Evolutionary conservation across 768 basidiomycete genomes (phyloP), one percentile per base, ranked within the genome.

Genomic region (Boletus speciosus): DNA sequence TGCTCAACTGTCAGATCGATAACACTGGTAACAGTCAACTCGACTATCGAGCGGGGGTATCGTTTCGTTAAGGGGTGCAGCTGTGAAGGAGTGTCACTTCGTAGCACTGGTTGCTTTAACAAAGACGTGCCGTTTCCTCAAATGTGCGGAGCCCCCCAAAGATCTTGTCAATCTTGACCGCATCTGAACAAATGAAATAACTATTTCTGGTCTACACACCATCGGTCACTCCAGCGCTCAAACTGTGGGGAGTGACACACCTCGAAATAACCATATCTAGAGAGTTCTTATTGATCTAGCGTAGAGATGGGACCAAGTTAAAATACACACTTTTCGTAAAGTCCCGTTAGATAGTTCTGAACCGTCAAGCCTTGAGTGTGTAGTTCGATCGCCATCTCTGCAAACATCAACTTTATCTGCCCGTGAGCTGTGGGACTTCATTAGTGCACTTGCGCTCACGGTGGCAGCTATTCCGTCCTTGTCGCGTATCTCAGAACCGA

Each of bases 381-480:
- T 32, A 92, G 73, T 7, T 72, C 66, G 6, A 75, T 74, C 3
- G 79, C 85, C n/a, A 91, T 71, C 61, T 90, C 81, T 3, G 82
- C 85, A 64, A 91, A 92, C 44, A 76, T 68, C 15, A 86, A 70
- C 90, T 91, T 58, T 34, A 35, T 9, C 21, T 27, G 31, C 27
- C 2, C 0, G 7, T 62, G 16, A 61, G 63, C 19, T 37, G 34
- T 19, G 19, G 19, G 39, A 31, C 34, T 21, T 39, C 32, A 15
- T 42, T 19, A 6, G 8, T 47, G 16, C 15, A 29, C 21, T 35
- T 32, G 36, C 11, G n/a, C 56, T 61, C 61, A 92, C 92, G 23
- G 85, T 83, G 6, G 91, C 90, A 47, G 88, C 81, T 48, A 95
- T 82, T 3, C 93, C 93, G 65, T 95, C 93, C 66, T 95, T 95